Evolutionary conservation across 2,329 filamentous ascomycete genomes (phyloP), one percentile per base, ranked within the genome.

Genomic region (Cryphonectria radicalis): DNA sequence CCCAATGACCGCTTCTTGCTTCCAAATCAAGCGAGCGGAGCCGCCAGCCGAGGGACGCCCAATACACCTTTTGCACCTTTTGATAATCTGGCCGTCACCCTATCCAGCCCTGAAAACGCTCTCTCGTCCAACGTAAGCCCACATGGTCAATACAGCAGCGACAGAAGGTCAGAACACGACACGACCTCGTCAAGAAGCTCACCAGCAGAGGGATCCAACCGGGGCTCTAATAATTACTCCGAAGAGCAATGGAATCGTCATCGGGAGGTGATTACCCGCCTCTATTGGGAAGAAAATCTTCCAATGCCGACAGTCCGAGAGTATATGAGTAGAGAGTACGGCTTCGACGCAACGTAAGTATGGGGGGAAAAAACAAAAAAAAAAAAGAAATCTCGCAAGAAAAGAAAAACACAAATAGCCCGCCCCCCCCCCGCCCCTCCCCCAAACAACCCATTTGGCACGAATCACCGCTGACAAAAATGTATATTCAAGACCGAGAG

Each of bases 291-390:
- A 35, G 63, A 65, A 3, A 65, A 65, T n/a, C 42, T 65, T 19
- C 42, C 63, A 11, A 65, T 65, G 63, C 63, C 63, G 43, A 43
- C 63, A 35, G 63, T 65, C 17, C n/a, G 63, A 53, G 63, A 65
- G 63, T 50, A 53, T 35, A 65, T 65, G 63, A 50, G 43, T 6
- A 50, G 42, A 35, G 25, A 65, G 13, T 8, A 65, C 17, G 42
- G 43, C 19, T 65, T 65, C 28, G 28, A 50, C 19, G 63, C 63
- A 50, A 65, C 63, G 63, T 50, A 35, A 35, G 63, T 65, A n/a
- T 46, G 37, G n/a, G n/a, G n/a, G n/a, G n/a, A n/a, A n/a, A n/a
- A n/a, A n/a, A n/a, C n/a, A 5, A 32, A 22, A 32, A 35, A 32
- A 32, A 62, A 32, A 32, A 62, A n/a, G 28, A n/a, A n/a, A 8